Conservation (phyloP, 2,329 filamentous ascomycete genomes). For the Talaromyces sp. region DNA sequence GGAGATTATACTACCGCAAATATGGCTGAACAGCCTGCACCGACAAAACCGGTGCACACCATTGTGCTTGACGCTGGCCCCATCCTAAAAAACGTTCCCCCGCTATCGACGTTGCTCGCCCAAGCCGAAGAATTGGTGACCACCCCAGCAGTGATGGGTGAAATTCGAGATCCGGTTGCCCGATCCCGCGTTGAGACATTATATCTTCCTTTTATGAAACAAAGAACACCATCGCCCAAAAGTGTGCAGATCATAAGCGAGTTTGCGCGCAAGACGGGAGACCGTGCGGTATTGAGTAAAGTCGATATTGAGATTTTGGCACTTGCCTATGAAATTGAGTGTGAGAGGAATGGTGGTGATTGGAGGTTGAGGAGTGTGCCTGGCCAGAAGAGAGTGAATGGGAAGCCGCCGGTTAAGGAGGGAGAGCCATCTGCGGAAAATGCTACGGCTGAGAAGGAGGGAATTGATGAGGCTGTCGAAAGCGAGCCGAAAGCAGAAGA, state of each 20-base stretch:
- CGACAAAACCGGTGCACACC: slow-evolving; percentile 69
- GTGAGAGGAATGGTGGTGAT: slow-evolving; percentile 83
- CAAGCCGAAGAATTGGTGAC: slow-evolving; percentile 77
- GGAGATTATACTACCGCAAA: background rate
- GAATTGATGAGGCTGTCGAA: background rate
- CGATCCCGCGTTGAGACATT: slow-evolving; percentile 77
- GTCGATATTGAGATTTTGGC: slow-evolving; percentile 88
- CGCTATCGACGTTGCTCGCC: slow-evolving; percentile 74
- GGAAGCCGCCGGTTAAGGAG: slow-evolving; percentile 56
- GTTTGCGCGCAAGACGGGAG: slow-evolving; percentile 86
- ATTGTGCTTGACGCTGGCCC: slow-evolving; percentile 88
- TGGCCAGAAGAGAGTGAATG: slow-evolving; percentile 74
- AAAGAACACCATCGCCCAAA: slow-evolving; percentile 69
- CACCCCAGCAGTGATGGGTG: slow-evolving; percentile 77
- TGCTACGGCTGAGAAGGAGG: background rate
- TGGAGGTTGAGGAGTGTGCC: slow-evolving; percentile 78
- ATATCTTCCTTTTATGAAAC: slow-evolving; percentile 76
- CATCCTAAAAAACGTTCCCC: slow-evolving; percentile 87
- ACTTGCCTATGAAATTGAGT: slow-evolving; percentile 89
- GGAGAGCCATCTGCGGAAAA: slow-evolving; percentile 29
- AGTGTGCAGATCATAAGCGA: slow-evolving; percentile 77
- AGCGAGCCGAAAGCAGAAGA: slow-evolving; percentile 15
- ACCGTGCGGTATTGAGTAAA: slow-evolving; percentile 79
- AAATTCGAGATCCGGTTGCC: slow-evolving; percentile 82
- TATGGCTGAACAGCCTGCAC: slow-evolving; percentile 28